Evolutionary conservation across 108 stramenopile genomes (phyloP), one percentile per base, ranked within the genome.

Genomic region (Schizochytrium sp.): DNA sequence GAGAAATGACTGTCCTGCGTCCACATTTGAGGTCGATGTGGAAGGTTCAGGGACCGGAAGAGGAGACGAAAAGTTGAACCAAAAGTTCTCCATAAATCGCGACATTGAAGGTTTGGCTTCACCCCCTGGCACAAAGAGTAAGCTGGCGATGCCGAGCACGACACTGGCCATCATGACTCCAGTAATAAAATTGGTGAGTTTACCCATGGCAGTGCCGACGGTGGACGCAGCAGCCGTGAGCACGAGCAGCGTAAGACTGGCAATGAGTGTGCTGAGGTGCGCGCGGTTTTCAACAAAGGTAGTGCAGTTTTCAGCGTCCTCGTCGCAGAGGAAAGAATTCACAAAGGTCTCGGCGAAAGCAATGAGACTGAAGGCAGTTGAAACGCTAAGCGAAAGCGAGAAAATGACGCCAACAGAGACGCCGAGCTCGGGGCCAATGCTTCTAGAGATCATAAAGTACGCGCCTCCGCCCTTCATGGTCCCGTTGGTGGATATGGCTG

Each of bases 381-480:
- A 10, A 18, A 88, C 47, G 55, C 29, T 44, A 34, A 60, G 43
- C 23, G 90, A 87, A 2, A 43, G 19, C 43, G 23, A 88, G 69
- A 90, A 88, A 21, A 48, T 48, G 18, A 90, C 29, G 51, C 88
- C 90, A 25, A 90, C 44, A 41, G 88, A 59, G 51, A 60, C 90
- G 44, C 90, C 90, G 48, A 88, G 60, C 41, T 90, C 90, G 23
- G 59, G 48, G 47, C 90, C 90, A 18, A 90, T 87, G 55, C 87
- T n/a, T 5, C 90, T 41, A 29, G 88, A 88, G n/a, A 88, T 88
- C 72, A 88, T 72, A 43, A 72, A 88, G 72, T 88, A 88, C 5
- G 88, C 88, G 51, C 88, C 88, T 5, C 88, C 88, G 23, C 72
- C 88, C 23, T 41, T 23, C 60, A 88, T 58, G 44, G 72, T 69